Evolutionary conservation across 1,139 yeast species (phyloP), one percentile per base, ranked within the genome.

Genomic region (Kodamaea sp.): DNA sequence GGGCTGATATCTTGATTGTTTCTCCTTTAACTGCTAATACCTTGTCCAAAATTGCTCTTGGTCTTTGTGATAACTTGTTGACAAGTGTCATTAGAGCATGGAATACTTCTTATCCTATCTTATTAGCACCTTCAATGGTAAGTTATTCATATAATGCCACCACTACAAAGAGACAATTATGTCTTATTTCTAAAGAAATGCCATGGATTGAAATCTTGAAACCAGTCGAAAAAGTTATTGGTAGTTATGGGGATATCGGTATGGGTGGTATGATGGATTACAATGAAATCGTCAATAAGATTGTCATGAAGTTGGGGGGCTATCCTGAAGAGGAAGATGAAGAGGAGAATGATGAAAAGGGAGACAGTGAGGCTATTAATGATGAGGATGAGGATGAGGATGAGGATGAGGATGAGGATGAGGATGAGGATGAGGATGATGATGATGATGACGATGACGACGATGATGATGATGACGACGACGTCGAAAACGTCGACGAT

Each of bases 1-100:
- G 97, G 97, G 97, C 97, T 0, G 96, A 90, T 63, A 82, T 90
- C 26, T 70, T 90, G 38, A 74, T 89, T 28, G 84, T 90, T 39
- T 95, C 95, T 28, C 97, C 97, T 3, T 66, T 89, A 46, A 84
- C 95, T 9, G 96, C 97, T 6, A 89, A 90, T 59, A 84, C 97
- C 0, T 67, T 90, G 39, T 84, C 96, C n/a, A 90, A 90, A 56
- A 79, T 89, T 35, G 84, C 96, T 0, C 67, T 88, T 45, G 97
- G 97, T 2, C 72, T 90, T 40, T 89, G 96, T 61, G 95, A 90
- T 60, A 89, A 89, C 59, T 66, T 90, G 46, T 67, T 90, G 42
- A 89, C 97, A 2, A 86, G 85, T 54, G 95, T 89, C 9, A 75
- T 89, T 12, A 72, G 97, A 46, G 96, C 96, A 2, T 90, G 97